Evolutionary conservation across 192 early-diverging fungal genomes (phyloP).

Genomic region (Chytriomyces hyalinus): DNA sequence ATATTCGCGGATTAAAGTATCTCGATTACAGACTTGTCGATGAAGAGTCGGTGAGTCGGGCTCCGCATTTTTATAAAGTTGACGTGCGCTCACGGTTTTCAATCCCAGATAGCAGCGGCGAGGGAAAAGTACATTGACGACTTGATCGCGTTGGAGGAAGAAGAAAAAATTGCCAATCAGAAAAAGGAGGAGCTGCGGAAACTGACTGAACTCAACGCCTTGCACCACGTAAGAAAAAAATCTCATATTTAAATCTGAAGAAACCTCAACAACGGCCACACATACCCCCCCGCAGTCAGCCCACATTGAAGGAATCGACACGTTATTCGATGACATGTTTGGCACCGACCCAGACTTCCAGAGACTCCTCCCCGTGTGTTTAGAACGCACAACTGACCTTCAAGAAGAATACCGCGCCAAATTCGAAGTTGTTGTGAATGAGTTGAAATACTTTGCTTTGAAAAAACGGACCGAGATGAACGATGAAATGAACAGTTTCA

Average conservation of each 20-base stretch:
- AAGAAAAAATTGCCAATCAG: slow-evolving; percentile 58
- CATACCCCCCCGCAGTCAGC: slow-evolving; percentile 41
- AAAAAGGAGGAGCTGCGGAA: slow-evolving; percentile 50
- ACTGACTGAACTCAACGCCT: slow-evolving; percentile 43
- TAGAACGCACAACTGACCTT: slow-evolving; percentile 53
- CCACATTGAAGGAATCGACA: slow-evolving; percentile 59
- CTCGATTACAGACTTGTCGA: slow-evolving; percentile 68
- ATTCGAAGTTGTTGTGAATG: slow-evolving; percentile 61
- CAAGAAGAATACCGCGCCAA: slow-evolving; percentile 62
- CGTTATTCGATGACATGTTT: slow-evolving; percentile 64
- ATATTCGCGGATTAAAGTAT: slow-evolving; percentile 62
- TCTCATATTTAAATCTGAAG: slow-evolving; percentile 6
- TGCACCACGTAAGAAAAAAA: slow-evolving; percentile 47
- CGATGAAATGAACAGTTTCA: slow-evolving; percentile 54
- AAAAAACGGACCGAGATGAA: slow-evolving; percentile 50
- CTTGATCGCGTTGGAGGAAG: slow-evolving; percentile 67
- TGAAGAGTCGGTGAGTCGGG: slow-evolving; percentile 49
- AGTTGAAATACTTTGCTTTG: slow-evolving; percentile 57
- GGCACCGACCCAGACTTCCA: slow-evolving; percentile 60
- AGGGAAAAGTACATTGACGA: slow-evolving; percentile 67
- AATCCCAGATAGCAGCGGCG: slow-evolving; percentile 52
- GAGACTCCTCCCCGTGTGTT: slow-evolving; percentile 46
- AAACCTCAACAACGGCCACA: background rate
- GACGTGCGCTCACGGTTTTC: background rate
- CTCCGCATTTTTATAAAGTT: background rate